Base-by-base conservation (phyloP, 1,284 basidiomycete genomes). In the Irpex rosettiformis region DNA sequence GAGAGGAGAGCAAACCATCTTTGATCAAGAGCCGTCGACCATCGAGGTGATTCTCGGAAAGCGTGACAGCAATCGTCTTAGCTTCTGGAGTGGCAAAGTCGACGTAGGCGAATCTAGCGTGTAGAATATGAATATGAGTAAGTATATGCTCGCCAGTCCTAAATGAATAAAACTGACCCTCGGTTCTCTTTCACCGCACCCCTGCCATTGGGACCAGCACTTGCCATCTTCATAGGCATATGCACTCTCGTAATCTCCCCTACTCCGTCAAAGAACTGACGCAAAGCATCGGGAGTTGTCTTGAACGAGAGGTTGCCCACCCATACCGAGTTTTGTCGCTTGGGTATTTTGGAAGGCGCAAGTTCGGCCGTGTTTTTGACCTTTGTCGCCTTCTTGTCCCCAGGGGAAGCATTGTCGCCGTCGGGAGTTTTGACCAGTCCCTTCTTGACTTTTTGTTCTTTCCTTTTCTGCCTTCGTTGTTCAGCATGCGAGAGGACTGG, bases 71-170 rank as follows among this genome's bases (percentile, higher is more conserved):
- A 37, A 83, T 75, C 1, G 73, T 71, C 67, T 96, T 91, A 18
- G 84, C 85, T 29, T 93, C 91, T 1, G 82, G 77, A 1, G 87
- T 88, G 1, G 86, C 83, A 71, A 99, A 95, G 75, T 99, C 96
- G 61, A 98, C 88, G 75, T 98, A 98, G 25, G 96, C 96, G 72
- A 95, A 99, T 37, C 96, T 98, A 60, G n/a, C n/a, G n/a, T n/a
- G n/a, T n/a, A n/a, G n/a, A n/a, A n/a, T n/a, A 30, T 51, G 24
- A 66, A 8, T 18, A 48, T 45, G 16, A 49, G 42, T 29, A 51
- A 62, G 63, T 61, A 64, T 55, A 22, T 47, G 47, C 30, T 28
- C 27, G 47, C 25, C n/a, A n/a, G 18, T 18, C 28, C 25, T 57
- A 52, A 28, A 54, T 18, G 58, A 52, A 55, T 57, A 59, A 60